A percentile compares a stretch with the other conserved stretches of the same genome.
Conservation (phyloP, 441 rosid species). For the Gossypium lobatum region DNA sequence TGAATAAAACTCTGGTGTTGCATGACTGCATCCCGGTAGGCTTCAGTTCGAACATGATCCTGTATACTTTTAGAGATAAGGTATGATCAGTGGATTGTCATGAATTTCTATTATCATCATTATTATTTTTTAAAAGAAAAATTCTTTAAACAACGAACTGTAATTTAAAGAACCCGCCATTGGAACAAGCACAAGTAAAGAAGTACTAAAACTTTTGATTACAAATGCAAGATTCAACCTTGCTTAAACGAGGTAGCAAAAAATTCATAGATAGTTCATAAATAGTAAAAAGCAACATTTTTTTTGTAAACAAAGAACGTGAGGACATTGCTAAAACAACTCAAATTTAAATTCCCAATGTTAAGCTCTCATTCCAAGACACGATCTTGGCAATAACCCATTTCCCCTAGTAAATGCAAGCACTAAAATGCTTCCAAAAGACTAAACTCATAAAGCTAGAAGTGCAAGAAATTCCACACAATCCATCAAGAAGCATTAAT, state of each 20-base stretch:
- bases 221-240: neutral
- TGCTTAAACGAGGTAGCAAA: neutral
- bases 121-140: too few relatives aligned
- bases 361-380: neutral
- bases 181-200: neutral
- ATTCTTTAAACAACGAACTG: neutral
- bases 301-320: neutral
- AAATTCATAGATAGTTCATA: neutral
- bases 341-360: neutral
- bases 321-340: neutral
- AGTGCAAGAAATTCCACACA: neutral
- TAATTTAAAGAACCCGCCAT: neutral
- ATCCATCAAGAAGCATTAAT: neutral
- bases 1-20: slow-evolving; percentile 72
- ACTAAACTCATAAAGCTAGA: neutral
- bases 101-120: neutral
- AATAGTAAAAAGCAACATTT: neutral
- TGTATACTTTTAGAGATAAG: slow-evolving; percentile 28
- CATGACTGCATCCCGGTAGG: slow-evolving; percentile 79
- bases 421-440: neutral
- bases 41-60: slow-evolving; percentile 86
- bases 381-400: too few relatives aligned
- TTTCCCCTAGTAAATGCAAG: neutral
- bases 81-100: neutral
- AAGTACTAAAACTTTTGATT: neutral